Base-by-base conservation (phyloP, 306 rosid species). In the Pyrus bretschneideri region DNA sequence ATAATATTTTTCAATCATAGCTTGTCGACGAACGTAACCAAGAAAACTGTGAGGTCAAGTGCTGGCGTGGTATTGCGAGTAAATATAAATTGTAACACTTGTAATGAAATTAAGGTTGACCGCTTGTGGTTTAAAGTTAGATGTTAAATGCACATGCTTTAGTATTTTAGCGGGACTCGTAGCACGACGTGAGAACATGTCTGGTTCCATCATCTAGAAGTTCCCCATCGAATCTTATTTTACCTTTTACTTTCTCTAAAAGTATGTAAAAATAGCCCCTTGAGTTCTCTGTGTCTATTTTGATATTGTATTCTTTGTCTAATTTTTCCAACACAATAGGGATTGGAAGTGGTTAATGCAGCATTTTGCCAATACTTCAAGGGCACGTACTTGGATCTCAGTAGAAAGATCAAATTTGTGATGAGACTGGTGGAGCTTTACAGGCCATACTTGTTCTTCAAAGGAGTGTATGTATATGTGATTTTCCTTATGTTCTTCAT, bases 381-480 rank as follows among this genome's bases (percentile, higher is more conserved):
- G 54, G 85, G 80, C 62, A 88, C 35, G 2, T 91, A 82, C 74
- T 19, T 70, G 10, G 79, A 83, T 40, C 81, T 89, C 10, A 85
- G 71, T 5, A 81, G 89, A 73, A 93, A 91, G 85, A 82, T 93
- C 46, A 85, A 83, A 42, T 77, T 75, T 62, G 92, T 89, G 70
- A 80, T 88, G 92, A 84, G 93, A 23, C 71, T 93, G 85, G 93
- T 83, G 69, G 97, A 93, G 1, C 88, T 93, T 11, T 93, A 91
- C 74, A 83, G 82, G 35, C 97, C 98, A 22, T 93, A 91, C 75
- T 80, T 93, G 84, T 91, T 93, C 89, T 93, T 93, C 86, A 75
- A 55, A 31, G 97, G 92, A 74, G 35, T 88, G 98, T 93, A 87
- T 70, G 98, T 81, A 12, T 59, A 22, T 57, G 19, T n/a, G 61